Conservation (phyloP, 2,329 filamentous ascomycete species). For the Paecilomyces fulvus region DNA sequence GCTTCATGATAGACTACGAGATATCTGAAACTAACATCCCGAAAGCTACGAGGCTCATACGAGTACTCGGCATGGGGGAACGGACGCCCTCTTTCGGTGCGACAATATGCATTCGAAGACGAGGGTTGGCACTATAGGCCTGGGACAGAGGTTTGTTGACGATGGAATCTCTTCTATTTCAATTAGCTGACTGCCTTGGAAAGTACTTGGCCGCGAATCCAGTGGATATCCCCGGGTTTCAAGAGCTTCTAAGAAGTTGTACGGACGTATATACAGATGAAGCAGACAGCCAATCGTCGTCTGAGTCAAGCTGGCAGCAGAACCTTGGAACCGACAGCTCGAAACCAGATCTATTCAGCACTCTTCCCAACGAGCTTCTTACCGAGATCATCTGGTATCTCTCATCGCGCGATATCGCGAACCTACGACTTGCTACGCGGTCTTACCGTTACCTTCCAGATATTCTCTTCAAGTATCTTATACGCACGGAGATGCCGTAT, state of each 20-base stretch:
- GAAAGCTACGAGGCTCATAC: not conserved
- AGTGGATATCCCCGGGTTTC: not conserved
- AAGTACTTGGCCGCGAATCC: not conserved
- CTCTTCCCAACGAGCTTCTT: slow-evolving; percentile 1
- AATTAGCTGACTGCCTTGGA: not conserved
- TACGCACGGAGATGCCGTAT: slow-evolving; percentile 2
- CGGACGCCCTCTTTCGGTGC: not conserved
- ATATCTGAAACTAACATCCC: not conserved
- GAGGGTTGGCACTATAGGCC: slow-evolving; percentile 3
- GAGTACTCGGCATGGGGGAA: not conserved
- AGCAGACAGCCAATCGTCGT: not conserved
- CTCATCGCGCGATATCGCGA: not conserved
- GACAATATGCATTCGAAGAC: not conserved
- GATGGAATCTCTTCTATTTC: slow-evolving; percentile 1
- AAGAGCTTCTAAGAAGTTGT: not conserved
- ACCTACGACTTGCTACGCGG: not conserved
- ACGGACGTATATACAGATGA: not conserved
- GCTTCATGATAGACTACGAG: not conserved
- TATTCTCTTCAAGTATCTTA: not conserved
- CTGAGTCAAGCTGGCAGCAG: not conserved
- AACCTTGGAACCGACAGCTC: not conserved
- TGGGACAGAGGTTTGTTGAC: slow-evolving; percentile 4
- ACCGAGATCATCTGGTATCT: slow-evolving; percentile 2
- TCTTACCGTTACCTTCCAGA: slow-evolving; percentile 1
- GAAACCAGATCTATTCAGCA: not conserved